phyloP scores from a whole-genome alignment of 2,329 filamentous ascomycete species.

The Cryphonectria parasitica region DNA sequence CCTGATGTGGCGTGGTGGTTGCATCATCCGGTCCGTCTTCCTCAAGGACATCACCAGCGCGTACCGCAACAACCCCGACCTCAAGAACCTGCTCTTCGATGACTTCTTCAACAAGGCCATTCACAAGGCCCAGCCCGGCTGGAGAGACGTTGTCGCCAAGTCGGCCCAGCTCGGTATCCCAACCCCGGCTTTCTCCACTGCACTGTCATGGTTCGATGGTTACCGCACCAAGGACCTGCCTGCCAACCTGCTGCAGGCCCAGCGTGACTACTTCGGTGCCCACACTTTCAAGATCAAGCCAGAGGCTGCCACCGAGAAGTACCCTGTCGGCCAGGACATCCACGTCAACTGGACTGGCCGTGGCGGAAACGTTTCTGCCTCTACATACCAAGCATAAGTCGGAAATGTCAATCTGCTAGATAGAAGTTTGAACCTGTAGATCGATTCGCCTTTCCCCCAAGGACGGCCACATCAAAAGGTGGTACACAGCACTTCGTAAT shows the following conservation, averaged over 20 bases:
- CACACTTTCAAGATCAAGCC: constrained; percentile 91
- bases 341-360: constrained; percentile 99
- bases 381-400: constrained; percentile 92
- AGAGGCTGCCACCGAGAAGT: constrained; percentile 75
- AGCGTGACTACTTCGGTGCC: constrained; percentile 99
- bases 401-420: constrained; percentile 19
- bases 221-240: constrained; percentile 97
- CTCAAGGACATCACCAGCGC: constrained; percentile 98
- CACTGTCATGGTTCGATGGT: constrained; percentile 97
- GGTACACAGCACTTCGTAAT: constrained; percentile 22
- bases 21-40: constrained; percentile 99
- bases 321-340: constrained; percentile 83
- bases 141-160: constrained; percentile 91
- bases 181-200: constrained; percentile 94
- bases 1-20: constrained; percentile 99
- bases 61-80: constrained; percentile 90
- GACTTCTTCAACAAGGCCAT: constrained; percentile 99
- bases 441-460: constrained; percentile 15
- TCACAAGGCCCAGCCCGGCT: constrained; percentile 90
- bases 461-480: constrained; percentile 20
- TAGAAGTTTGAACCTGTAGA: constrained; percentile 21
- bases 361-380: constrained; percentile 95
- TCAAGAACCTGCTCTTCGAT: constrained; percentile 98
- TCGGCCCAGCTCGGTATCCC: constrained; percentile 93
- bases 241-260: constrained; percentile 96